These are phyloP conservation scores for Trichomonascaceae sp. DNA, from an alignment of 1,139 yeast genomes.

Conservation along the genomic window DNA sequence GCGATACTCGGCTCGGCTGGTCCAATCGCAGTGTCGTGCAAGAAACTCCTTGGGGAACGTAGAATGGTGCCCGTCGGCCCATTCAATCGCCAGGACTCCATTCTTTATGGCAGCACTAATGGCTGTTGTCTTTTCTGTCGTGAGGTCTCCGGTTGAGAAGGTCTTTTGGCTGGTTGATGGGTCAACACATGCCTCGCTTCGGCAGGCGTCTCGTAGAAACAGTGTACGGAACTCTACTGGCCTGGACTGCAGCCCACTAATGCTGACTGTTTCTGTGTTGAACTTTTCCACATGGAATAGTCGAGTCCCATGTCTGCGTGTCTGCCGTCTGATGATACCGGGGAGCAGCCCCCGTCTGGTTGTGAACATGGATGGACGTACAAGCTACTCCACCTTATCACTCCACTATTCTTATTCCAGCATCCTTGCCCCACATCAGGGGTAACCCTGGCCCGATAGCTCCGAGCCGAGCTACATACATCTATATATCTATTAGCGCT, in stretches of 20 bases:
- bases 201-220: constrained; percentile 56
- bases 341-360: too few species aligned
- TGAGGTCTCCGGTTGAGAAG: constrained; percentile 48
- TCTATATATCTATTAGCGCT: too few species aligned
- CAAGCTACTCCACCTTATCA: too few species aligned
- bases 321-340: too few species aligned
- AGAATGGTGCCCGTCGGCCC: constrained; percentile 45
- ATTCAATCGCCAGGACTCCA: constrained; percentile 31
- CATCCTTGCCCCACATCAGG: too few species aligned
- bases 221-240: constrained; percentile 36
- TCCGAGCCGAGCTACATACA: too few species aligned
- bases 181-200: constrained; percentile 39
- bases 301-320: constrained; percentile 1
- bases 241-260: constrained; percentile 7
- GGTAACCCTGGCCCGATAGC: too few species aligned
- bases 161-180: constrained; percentile 46
- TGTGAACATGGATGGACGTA: too few species aligned
- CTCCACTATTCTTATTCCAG: too few species aligned
- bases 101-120: constrained; percentile 21
- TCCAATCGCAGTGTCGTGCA: constrained; percentile 29
- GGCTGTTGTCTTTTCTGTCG: constrained; percentile 16
- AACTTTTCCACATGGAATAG: constrained; percentile 9
- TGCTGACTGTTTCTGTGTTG: constrained; percentile 7
- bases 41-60: constrained; percentile 38
- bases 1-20: constrained; percentile 24